Evolutionary conservation across 1,284 basidiomycete genomes (phyloP), one percentile per base, ranked within the genome.

Genomic region (Hortiboletus rubellus): DNA sequence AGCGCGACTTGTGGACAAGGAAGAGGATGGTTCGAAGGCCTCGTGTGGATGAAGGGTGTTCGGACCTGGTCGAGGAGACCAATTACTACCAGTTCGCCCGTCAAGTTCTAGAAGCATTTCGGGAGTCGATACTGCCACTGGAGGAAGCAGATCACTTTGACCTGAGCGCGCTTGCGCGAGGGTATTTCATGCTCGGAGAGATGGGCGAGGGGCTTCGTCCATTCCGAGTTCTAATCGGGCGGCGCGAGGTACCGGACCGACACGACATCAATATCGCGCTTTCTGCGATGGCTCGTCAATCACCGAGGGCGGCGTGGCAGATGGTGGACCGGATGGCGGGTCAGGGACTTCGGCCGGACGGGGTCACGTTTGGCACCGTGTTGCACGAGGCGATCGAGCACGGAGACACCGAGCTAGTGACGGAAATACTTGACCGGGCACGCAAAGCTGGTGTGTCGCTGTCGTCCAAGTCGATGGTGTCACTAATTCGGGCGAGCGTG

Each of bases 241-340:
- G 83, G 43, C 72, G 69, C 54, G 79, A 85, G 64, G 65, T 80
- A 52, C 85, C 85, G 15, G 86, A 89, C 66, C 59, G 79, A 46
- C 73, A 81, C 62, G 87, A 90, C 65, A 72, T 86, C 52, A 87
- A 87, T 64, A 80, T 90, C 50, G 79, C 77, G 46, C 74, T 90
- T 50, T 75, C 75, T 5, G 81, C 78, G 15, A 70, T 88, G 56
- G 81, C 85, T 27, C 73, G 76, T 61, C 69, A 78, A 60, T 72
- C 79, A 52, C 80, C 84, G 24, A 69, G 68, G 15, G 66, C 66
- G 14, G 88, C 81, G 7, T 74, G 72, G 14, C 63, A 59, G 27
- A 75, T 85, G 63, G 66, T 89, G 36, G 65, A 74, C 49, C 73
- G 73, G 33, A 86, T 89, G 82, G 57, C 73, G 1, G 60, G 70